Conservation (phyloP, 257 asterid genomes). For the Solanum ahanhuiri region DNA sequence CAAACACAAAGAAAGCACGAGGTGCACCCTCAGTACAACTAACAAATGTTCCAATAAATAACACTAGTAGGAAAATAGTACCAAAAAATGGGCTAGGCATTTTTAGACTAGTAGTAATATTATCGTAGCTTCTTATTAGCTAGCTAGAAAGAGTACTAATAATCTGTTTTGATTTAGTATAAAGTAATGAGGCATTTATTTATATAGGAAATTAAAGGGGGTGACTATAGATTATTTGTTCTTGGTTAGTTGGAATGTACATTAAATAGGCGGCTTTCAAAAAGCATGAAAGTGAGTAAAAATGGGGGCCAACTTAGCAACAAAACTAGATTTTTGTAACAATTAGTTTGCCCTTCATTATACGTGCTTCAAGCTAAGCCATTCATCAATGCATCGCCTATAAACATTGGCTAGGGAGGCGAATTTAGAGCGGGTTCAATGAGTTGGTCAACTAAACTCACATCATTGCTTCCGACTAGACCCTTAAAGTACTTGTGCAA, state of each 20-base stretch:
- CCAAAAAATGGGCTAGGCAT: neutral
- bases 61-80: neutral
- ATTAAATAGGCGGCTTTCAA: constrained; percentile 6
- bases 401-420: neutral
- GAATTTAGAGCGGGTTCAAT: neutral
- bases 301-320: constrained; percentile 12
- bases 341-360: neutral
- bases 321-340: neutral
- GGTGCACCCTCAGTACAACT: constrained; percentile 23
- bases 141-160: neutral
- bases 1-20: constrained; percentile 73
- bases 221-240: neutral
- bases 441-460: neutral
- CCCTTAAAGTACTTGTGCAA: neutral
- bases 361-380: constrained; percentile 1
- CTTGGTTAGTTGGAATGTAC: neutral
- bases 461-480: neutral
- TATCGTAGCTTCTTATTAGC: neutral
- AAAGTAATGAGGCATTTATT: neutral
- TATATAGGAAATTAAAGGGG: neutral
- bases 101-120: neutral
- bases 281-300: constrained; percentile 5
- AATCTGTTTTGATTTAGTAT: neutral
- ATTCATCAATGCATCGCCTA: neutral
- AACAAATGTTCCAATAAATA: neutral